phyloP scores from a whole-genome alignment of 257 asterid genomes.

The Scutellaria barbata region DNA sequence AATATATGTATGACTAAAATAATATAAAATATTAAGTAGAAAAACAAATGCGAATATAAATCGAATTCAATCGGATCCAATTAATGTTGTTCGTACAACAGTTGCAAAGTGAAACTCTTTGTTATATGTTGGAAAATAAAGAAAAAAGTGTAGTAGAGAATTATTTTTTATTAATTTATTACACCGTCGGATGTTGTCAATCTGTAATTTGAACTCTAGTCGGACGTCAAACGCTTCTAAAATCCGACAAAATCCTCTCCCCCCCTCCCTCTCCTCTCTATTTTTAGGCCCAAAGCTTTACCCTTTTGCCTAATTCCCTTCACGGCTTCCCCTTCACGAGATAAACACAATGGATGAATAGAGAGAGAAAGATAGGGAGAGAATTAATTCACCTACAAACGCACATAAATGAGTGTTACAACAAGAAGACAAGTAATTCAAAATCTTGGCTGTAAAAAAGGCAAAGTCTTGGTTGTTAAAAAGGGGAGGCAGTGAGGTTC shows the following conservation, averaged over 20 bases:
- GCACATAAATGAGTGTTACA: conserved; percentile 10
- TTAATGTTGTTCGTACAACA: no score
- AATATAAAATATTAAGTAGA: no score
- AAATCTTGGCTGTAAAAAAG: conserved; percentile 18
- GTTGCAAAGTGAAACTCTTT: no score
- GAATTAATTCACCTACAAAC: conserved; percentile 16
- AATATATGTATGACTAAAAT: no score
- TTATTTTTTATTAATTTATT: neutral
- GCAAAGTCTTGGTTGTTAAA: conserved; percentile 20
- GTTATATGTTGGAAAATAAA: no score
- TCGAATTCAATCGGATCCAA: no score
- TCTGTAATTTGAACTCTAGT: conserved; percentile 44
- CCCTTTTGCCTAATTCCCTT: conserved; percentile 26
- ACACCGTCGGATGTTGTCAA: conserved; percentile 34
- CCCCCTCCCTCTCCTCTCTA: conserved; percentile 25
- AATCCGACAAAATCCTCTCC: conserved; percentile 42
- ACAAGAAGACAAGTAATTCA: conserved; percentile 1
- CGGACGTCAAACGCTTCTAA: conserved; percentile 51
- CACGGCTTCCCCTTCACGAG: conserved; percentile 26
- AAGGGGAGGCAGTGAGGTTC: conserved; percentile 24
- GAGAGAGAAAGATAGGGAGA: conserved; percentile 19
- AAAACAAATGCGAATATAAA: no score
- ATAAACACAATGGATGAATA: conserved; percentile 10
- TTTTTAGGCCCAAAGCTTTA: conserved; percentile 29
- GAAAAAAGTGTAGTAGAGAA: no score